Conservation (phyloP, 176 grass and related monocot species). For the Juncus inflexus region DNA sequence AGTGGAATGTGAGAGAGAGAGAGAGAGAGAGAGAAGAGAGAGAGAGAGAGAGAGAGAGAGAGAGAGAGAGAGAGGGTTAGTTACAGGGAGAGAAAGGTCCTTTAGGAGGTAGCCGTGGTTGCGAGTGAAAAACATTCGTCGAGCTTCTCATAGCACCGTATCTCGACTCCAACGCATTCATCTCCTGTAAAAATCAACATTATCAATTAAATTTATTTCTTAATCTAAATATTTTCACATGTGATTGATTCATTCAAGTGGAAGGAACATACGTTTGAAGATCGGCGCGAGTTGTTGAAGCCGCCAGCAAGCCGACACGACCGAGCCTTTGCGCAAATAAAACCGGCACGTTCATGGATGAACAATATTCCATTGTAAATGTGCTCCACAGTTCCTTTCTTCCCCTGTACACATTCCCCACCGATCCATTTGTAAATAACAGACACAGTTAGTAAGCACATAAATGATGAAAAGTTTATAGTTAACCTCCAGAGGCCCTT, state of each 20-base stretch:
- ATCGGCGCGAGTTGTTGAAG: slow-evolving; percentile 30
- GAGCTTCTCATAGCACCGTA: slow-evolving; percentile 52
- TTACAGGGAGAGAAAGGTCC: slow-evolving; percentile 69
- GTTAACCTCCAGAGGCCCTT: slow-evolving; percentile 17
- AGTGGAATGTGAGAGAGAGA: neutral
- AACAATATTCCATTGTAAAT: slow-evolving; percentile 85
- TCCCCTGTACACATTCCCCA: slow-evolving; percentile 52
- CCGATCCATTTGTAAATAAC: neutral
- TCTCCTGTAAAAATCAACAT: slow-evolving; percentile 39
- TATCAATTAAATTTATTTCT: neutral
- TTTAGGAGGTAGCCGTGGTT: slow-evolving; percentile 58
- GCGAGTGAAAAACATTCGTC: slow-evolving; percentile 52
- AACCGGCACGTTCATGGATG: slow-evolving; percentile 83
- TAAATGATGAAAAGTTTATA: neutral
- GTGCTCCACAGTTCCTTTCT: slow-evolving; percentile 79
- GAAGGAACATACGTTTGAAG: neutral
- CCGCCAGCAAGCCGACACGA: slow-evolving; percentile 77
- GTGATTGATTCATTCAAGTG: neutral
- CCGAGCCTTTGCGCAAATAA: slow-evolving; percentile 86
- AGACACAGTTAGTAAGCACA: neutral
- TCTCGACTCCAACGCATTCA: slow-evolving; percentile 47
- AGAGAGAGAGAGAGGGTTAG: neutral
- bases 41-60: no score
- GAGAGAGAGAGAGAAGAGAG: neutral
- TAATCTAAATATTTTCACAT: neutral